Evolutionary conservation across 805 yeast species (phyloP), one percentile per base, ranked within the genome.

Genomic region (Suhomyces prunicola): DNA sequence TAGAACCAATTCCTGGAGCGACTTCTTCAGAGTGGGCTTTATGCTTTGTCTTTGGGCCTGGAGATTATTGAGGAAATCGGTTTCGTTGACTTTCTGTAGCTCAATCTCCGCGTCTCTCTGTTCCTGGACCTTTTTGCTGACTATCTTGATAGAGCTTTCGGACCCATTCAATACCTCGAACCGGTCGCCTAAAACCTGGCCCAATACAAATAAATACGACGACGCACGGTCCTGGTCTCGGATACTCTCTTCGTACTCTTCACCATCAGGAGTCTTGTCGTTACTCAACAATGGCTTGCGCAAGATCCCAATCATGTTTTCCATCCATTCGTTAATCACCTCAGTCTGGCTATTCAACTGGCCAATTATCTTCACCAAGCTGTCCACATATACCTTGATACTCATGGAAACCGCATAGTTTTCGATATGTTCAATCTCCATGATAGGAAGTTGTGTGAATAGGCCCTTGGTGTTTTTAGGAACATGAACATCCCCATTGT

Each of bases 181-280:
- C 29, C 84, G 36, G 57, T 82, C 85, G 27, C 62, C 66, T 31
- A 84, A 58, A 3, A 76, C 62, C 46, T 73, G 68, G 51, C 83
- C 82, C 6, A 88, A 54, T 17, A 81, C 79, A 49, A 81, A 83
- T 53, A 88, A 71, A 52, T 82, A 78, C 0, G 81, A 76, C 41
- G 83, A 82, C 0, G 86, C 86, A 53, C 80, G 76, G 53, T 87
- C 96, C 66, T 93, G 98, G 46, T 81, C 85, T 42, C 83, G 82
- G 47, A 93, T 72, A 0, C 96, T 85, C 4, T 79, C 80, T 10
- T 82, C 85, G 67, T 92, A 94, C 61, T 91, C 97, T 48, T 83
- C 87, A 12, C 92, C 91, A 50, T 85, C 83, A 2, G 85, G 83
- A 36, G 70, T 72, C 31, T 69, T 68, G 48, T 83, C 86, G 31